Conservation (phyloP, 2,329 filamentous ascomycete genomes). For the Neocatenulostroma microsporum region DNA sequence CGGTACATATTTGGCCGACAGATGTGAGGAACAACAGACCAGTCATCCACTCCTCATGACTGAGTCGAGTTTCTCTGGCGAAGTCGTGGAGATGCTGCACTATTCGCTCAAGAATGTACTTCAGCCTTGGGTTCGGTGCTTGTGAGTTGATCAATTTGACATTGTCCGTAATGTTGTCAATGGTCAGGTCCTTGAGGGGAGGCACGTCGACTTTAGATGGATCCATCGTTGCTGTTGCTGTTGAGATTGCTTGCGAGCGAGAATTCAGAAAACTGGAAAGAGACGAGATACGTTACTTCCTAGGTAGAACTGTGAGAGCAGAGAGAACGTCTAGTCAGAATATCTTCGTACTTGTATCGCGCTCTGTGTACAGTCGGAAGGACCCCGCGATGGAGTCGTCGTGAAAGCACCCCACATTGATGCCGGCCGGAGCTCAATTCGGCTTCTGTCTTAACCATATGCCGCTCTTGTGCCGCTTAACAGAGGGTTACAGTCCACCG, state of each 20-base stretch:
- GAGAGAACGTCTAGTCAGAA: background rate
- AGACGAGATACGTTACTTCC: background rate
- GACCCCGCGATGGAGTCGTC: conserved; percentile 2
- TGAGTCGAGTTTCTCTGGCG: conserved; percentile 67
- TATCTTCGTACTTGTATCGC: background rate
- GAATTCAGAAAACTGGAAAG: background rate
- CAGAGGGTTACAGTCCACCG: too few species aligned
- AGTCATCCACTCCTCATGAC: conserved; percentile 70
- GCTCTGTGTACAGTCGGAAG: background rate
- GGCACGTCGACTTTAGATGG: conserved; percentile 41
- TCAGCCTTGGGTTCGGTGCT: conserved; percentile 56
- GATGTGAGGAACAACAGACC: conserved; percentile 63
- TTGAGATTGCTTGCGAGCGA: background rate
- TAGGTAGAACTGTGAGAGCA: background rate
- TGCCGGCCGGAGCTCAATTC: background rate
- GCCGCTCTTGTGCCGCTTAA: too few species aligned
- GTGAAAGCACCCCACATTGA: conserved; percentile 2
- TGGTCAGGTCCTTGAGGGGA: conserved; percentile 61
- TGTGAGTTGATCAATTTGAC: conserved; percentile 67
- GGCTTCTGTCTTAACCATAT: conserved; percentile 6
- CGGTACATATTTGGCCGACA: conserved; percentile 64
- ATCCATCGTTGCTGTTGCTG: conserved; percentile 36
- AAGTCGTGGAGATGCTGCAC: conserved; percentile 77
- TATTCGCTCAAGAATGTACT: conserved; percentile 64
- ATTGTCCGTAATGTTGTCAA: conserved; percentile 74